Evolutionary conservation across 2,329 filamentous ascomycete genomes (phyloP), one percentile per base, ranked within the genome.

Genomic region (Dactylellina sp.): DNA sequence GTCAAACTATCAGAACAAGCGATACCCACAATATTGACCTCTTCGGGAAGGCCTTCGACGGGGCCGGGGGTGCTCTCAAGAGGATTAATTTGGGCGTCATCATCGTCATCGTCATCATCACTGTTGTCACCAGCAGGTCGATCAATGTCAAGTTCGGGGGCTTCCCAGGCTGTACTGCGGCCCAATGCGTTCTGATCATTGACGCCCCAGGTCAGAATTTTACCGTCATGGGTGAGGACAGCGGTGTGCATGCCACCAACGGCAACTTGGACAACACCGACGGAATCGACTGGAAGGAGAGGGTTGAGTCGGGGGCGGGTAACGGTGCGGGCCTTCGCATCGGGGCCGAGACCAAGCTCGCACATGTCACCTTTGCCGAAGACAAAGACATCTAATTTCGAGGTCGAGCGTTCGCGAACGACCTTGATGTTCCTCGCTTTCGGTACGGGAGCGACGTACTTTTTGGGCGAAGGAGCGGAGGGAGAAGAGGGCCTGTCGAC

Each of bases 171-270:
- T 1, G 90, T 93, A 79, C 91, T 86, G 79, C 92, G 86, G 44
- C 92, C 92, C 39, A 96, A 85, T 7, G 92, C 91, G 75, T 90
- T 90, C 79, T 93, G 89, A 79, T 96, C 92, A 80, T 95, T 95
- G 77, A 95, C 91, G 61, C 92, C 92, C 92, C 92, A 96, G 25
- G 91, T 93, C 61, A 92, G 83, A 77, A 96, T 90, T 82, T 89
- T 89, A 84, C 93, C 92, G 81, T 94, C 89, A 77, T 89, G 86
- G 55, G 92, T 94, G 59, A 95, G 83, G 1, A 89, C 91, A 75
- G 90, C 84, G 59, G 86, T 88, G 81, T 96, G 92, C 91, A 96
- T 94, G 65, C 91, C 91, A 74, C 92, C 92, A 72, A 89, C 88
- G 56, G 90, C 88, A 66, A 96, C 82, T 81, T 91, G 88, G 1